Evolutionary conservation across 176 grass and related monocot genomes (phyloP).

Genomic region (Eremochloa ophiuroides): DNA sequence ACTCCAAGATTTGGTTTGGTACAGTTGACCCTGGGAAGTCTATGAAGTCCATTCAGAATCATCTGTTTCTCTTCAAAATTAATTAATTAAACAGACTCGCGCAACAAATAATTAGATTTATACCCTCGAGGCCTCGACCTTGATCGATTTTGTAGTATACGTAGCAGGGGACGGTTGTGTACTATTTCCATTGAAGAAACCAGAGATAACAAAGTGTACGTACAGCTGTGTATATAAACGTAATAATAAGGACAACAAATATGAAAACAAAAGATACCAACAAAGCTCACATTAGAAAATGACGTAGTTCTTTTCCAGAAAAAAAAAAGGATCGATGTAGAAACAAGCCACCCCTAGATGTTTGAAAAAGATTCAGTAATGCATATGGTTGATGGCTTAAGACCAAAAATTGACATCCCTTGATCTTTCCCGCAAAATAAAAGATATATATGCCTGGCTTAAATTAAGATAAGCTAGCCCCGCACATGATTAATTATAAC

Average conservation of each 20-base stretch:
- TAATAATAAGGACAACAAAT: not conserved
- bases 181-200: not conserved
- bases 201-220: not conserved
- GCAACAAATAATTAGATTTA: not conserved
- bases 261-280: not conserved
- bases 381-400: not conserved
- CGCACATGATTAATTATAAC: not conserved
- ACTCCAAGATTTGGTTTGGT: constrained; percentile 21
- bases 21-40: not conserved
- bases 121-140: too few species aligned
- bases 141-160: not conserved
- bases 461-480: not conserved
- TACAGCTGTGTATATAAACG: not conserved
- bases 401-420: not conserved
- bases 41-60: not conserved
- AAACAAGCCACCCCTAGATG: not conserved
- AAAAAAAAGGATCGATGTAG: not conserved
- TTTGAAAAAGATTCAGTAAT: not conserved
- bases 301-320: too few species aligned
- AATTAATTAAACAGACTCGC: not conserved
- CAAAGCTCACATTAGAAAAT: not conserved
- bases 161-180: not conserved
- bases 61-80: not conserved
- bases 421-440: not conserved
- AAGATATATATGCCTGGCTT: not conserved